Base-by-base conservation (phyloP, 352 stramenopile species). In the Phytophthora cryptogea region DNA sequence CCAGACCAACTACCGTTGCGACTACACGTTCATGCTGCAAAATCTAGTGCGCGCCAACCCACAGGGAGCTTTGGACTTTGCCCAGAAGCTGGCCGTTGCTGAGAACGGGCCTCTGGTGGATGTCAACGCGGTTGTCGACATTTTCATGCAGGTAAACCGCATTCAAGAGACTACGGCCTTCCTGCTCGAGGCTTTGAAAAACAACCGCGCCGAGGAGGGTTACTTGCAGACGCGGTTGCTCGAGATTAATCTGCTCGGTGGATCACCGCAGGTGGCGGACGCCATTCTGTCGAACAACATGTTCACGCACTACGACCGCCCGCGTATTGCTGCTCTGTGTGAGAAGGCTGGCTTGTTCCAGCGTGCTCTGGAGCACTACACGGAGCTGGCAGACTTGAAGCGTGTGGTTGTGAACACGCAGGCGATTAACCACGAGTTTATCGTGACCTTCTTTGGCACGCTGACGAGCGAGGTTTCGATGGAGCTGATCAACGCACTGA, bases 161-260 rank as follows among this genome's bases (percentile, higher is more conserved):
- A 96, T 99, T 54, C 97, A 99, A 74, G 97, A 99, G 76, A 99
- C 96, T 45, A 99, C 97, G 10, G 94, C 96, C n/a, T 99, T 99
- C 70, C 80, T 99, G 51, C 80, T 99, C 4, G 97, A 99, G 72
- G 97, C 97, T 0, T 78, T 99, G 36, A 99, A 99, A 84, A 95
- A 95, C 70, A 99, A 99, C 85, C 96, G 97, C 46, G 90, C 94
- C 23, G 98, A 99, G 70, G 97, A 99, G 70, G 97, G 94, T 7
- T 98, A 98, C 73, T 79, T 99, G 46, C 98, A 99, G 85, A 99
- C 98, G 2, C 98, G 98, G 68, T 72, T 99, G 43, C 76, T 99
- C 31, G 98, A 99, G 72, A 99, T 99, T 82, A 99, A 99, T 83
- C 83, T 99, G 32, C 87, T 99, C n/a, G 97, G 97, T 46, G 97